A percentile compares a stretch with the other conserved stretches of the same genome.
These are phyloP conservation scores for Solanum hybrid DNA, from an alignment of 305 asterid species.

Conservation along the genomic window DNA sequence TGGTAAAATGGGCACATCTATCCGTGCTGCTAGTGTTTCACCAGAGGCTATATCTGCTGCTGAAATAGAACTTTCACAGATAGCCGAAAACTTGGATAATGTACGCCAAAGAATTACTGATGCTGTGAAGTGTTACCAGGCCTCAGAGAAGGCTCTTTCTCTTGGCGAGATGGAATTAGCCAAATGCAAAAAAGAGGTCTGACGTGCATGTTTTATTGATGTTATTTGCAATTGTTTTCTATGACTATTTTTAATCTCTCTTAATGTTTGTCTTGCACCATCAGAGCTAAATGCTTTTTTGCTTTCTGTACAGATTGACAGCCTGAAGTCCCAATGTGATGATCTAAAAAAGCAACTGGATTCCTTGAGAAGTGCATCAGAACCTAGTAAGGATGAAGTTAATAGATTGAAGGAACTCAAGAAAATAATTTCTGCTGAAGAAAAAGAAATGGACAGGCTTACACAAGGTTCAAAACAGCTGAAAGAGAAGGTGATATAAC, in stretches of 20 bases:
- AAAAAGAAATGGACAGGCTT: constrained; percentile 67
- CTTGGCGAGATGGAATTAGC: constrained; percentile 75
- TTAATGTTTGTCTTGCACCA: not conserved
- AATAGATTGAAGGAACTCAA: constrained; percentile 56
- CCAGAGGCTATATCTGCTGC: constrained; percentile 66
- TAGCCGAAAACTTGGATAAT: constrained; percentile 44
- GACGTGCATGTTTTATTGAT: not conserved
- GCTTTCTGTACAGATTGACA: constrained; percentile 49
- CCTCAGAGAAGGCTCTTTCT: constrained; percentile 57
- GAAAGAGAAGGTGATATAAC: constrained; percentile 61
- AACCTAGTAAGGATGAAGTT: constrained; percentile 62
- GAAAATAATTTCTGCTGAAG: constrained; percentile 53
- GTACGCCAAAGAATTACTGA: constrained; percentile 45
- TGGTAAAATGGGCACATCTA: constrained; percentile 90
- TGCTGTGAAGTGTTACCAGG: constrained; percentile 46
- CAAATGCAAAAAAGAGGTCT: constrained; percentile 78
- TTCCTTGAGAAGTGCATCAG: constrained; percentile 54
- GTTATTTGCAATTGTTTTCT: not conserved
- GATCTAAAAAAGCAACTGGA: constrained; percentile 72
- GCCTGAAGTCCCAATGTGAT: constrained; percentile 44
- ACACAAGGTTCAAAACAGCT: constrained; percentile 63
- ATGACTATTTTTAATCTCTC: constrained; percentile 6
- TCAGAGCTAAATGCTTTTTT: not conserved
- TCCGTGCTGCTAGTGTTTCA: constrained; percentile 70
- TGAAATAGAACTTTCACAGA: constrained; percentile 62